These are phyloP conservation scores for Lepidium sativum DNA, from an alignment of 345 rosid species.

Conservation along the genomic window DNA sequence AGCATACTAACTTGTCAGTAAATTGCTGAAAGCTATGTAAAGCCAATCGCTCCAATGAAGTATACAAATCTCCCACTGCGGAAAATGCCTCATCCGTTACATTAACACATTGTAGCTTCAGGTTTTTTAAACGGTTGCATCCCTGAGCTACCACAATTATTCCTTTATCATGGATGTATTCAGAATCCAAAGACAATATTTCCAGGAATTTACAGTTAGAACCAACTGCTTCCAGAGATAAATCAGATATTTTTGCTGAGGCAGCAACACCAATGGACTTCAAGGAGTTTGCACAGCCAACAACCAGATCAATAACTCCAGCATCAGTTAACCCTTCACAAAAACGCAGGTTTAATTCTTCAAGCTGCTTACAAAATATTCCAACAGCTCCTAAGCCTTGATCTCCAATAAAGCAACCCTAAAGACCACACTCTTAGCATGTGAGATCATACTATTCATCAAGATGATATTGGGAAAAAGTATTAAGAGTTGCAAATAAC, in stretches of 20 bases:
- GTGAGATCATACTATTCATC: not conserved
- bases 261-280: constrained; percentile 83
- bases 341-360: constrained; percentile 71
- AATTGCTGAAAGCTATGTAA: constrained; percentile 66
- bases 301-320: constrained; percentile 58
- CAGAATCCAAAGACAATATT: constrained; percentile 70
- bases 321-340: constrained; percentile 81
- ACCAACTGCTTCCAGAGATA: constrained; percentile 68
- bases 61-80: constrained; percentile 53
- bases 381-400: constrained; percentile 72
- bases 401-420: constrained; percentile 95
- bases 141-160: constrained; percentile 67
- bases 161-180: constrained; percentile 60
- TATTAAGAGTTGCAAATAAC: not conserved
- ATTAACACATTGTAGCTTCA: constrained; percentile 74
- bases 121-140: constrained; percentile 49
- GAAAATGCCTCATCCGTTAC: constrained; percentile 66
- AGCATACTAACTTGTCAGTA: constrained; percentile 58
- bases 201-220: constrained; percentile 57
- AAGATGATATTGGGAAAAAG: not conserved
- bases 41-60: constrained; percentile 66
- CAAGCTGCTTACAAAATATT: constrained; percentile 56
- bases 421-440: constrained; percentile 15
- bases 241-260: constrained; percentile 67
- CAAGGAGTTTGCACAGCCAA: constrained; percentile 55